These are phyloP conservation scores for Phaeosphaeria sp. DNA, from an alignment of 2,329 filamentous ascomycete species.

Conservation along the genomic window DNA sequence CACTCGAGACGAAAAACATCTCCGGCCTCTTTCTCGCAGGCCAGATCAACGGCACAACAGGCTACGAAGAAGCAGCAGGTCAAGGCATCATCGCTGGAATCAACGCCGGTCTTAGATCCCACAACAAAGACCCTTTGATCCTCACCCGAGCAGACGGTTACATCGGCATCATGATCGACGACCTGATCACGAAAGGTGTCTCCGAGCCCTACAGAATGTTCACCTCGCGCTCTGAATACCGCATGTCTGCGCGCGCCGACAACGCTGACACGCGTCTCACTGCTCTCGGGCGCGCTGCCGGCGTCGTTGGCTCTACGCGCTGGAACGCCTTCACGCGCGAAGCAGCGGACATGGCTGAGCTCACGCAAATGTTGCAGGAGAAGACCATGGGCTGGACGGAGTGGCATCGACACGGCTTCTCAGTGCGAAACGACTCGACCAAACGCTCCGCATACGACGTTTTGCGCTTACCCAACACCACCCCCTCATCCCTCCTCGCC, in stretches of 20 bases:
- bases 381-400: constrained; percentile 65
- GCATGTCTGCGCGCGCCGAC: constrained; percentile 89
- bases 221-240: constrained; percentile 92
- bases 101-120: constrained; percentile 85
- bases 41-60: constrained; percentile 95
- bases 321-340: constrained; percentile 75
- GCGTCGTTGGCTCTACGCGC: constrained; percentile 77
- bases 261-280: constrained; percentile 93
- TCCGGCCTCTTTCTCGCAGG: constrained; percentile 88
- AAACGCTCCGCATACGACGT: constrained; percentile 80
- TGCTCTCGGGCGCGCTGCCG: constrained; percentile 74
- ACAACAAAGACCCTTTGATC: constrained; percentile 68
- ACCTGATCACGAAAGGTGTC: constrained; percentile 94
- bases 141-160: constrained; percentile 88
- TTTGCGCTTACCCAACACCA: constrained; percentile 66
- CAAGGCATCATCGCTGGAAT: constrained; percentile 93
- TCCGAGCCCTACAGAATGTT: constrained; percentile 99
- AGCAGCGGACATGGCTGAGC: constrained; percentile 69
- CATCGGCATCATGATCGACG: constrained; percentile 98
- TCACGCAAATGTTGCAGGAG: constrained; percentile 66
- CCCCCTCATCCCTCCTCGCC: constrained; percentile 63
- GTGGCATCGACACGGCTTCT: constrained; percentile 76
- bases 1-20: constrained; percentile 92
- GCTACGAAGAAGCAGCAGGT: constrained; percentile 95
- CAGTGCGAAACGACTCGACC: constrained; percentile 68